Conservation (phyloP, 345 rosid genomes). For the Lepidium didymum region DNA sequence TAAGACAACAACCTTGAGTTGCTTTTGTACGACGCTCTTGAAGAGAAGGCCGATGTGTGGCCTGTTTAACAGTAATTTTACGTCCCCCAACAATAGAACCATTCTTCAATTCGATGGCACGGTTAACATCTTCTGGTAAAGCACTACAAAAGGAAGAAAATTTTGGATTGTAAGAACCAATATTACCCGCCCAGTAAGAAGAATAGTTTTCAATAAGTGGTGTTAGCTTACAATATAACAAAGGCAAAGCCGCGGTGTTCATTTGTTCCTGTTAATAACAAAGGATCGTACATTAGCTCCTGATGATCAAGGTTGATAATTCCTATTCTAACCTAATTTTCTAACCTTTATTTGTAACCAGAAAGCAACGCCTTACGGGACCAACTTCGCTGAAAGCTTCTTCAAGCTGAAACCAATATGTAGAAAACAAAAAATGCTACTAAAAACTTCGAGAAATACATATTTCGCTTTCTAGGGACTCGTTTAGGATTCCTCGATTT, state of each 20-base stretch:
- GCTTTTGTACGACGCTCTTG: conserved; percentile 64
- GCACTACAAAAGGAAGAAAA: conserved; percentile 46
- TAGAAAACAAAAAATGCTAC: background rate
- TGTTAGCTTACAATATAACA: conserved; percentile 68
- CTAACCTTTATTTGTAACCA: conserved; percentile 73
- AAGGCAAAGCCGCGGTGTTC: conserved; percentile 78
- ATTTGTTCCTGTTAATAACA: conserved; percentile 46
- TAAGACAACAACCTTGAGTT: conserved; percentile 38
- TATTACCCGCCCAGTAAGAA: background rate
- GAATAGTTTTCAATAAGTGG: background rate
- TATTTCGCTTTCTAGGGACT: background rate
- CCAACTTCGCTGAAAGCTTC: conserved; percentile 86
- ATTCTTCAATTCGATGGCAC: conserved; percentile 71
- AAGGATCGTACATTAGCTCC: background rate
- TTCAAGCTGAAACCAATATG: conserved; percentile 53
- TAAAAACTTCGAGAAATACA: background rate
- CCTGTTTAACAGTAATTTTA: conserved; percentile 74
- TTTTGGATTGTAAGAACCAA: background rate
- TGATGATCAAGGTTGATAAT: background rate
- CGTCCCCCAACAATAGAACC: conserved; percentile 70
- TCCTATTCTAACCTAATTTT: background rate
- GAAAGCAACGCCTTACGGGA: conserved; percentile 85
- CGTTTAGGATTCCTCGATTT: background rate
- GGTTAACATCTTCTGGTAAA: conserved; percentile 72
- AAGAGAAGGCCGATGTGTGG: conserved; percentile 65